Percentiles rank a stretch among this genome's conserved stretches.
These are phyloP conservation scores for Paraconiothyrium brasiliense DNA, from an alignment of 2,329 filamentous ascomycete species.

Conservation along the genomic window DNA sequence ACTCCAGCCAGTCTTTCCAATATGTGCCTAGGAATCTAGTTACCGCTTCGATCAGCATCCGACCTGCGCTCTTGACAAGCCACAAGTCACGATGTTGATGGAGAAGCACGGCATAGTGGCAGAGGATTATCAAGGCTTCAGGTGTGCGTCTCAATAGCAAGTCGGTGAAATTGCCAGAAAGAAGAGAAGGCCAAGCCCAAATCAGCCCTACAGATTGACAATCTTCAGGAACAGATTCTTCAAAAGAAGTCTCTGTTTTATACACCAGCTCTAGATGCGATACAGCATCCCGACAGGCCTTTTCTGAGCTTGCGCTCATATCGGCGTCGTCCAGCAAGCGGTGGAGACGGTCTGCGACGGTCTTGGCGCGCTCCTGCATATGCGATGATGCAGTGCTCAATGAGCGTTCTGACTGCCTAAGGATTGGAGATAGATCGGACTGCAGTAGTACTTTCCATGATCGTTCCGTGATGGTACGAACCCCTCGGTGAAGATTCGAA, in stretches of 20 bases:
- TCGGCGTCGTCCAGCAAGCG: slow-evolving; percentile 23
- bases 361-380: slow-evolving; percentile 13
- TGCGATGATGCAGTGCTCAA: slow-evolving; percentile 18
- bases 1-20: slow-evolving; percentile 33
- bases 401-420: slow-evolving; percentile 17
- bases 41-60: slow-evolving; percentile 27
- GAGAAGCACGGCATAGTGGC: slow-evolving; percentile 32
- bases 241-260: slow-evolving; percentile 11
- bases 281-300: slow-evolving; percentile 26
- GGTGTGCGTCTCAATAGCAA: slow-evolving; percentile 29
- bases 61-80: slow-evolving; percentile 26
- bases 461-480: slow-evolving; percentile 21
- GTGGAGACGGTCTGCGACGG: slow-evolving; percentile 17
- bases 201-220: slow-evolving; percentile 19
- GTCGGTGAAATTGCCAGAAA: slow-evolving; percentile 29
- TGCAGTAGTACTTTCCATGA: slow-evolving; percentile 24
- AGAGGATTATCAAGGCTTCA: slow-evolving; percentile 33
- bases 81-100: slow-evolving; percentile 27
- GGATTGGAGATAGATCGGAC: slow-evolving; percentile 22
- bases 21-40: slow-evolving; percentile 26
- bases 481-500: slow-evolving; percentile 31
- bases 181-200: slow-evolving; percentile 30
- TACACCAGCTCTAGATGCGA: slow-evolving; percentile 24
- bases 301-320: slow-evolving; percentile 14
- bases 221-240: not conserved